Evolutionary conservation across 805 yeast genomes (phyloP).

Genomic region (Candida taoyuanica): DNA sequence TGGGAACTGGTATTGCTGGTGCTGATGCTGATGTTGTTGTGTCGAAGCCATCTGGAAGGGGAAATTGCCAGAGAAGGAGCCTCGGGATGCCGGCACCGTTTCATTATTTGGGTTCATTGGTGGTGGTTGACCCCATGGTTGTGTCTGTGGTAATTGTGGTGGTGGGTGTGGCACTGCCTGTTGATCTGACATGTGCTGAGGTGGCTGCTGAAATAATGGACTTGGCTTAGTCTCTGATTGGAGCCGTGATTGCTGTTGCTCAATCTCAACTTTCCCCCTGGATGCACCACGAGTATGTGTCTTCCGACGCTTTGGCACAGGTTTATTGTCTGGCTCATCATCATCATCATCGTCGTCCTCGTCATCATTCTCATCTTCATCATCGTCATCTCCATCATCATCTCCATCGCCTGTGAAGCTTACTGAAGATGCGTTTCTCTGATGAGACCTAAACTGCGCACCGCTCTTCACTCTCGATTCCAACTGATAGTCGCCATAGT

Average conservation of each 20-base stretch:
- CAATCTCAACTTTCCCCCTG: too few species aligned
- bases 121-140: slow-evolving; percentile 2
- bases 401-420: slow-evolving; percentile 17
- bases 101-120: slow-evolving; percentile 1
- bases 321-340: slow-evolving; percentile 2
- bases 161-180: slow-evolving; percentile 7
- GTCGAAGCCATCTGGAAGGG: neutral
- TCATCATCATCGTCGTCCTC: slow-evolving; percentile 16
- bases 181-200: slow-evolving; percentile 3
- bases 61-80: neutral
- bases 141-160: slow-evolving; percentile 7
- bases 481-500: slow-evolving; percentile 57
- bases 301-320: slow-evolving; percentile 9
- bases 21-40: slow-evolving; percentile 1
- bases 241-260: neutral
- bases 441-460: slow-evolving; percentile 6
- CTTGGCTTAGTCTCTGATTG: neutral
- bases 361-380: slow-evolving; percentile 17
- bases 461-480: slow-evolving; percentile 24
- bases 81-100: neutral
- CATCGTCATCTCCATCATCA: slow-evolving; percentile 19
- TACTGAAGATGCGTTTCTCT: slow-evolving; percentile 12
- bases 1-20: too few species aligned
- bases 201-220: slow-evolving; percentile 9
- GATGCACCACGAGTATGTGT: slow-evolving; percentile 1